Conservation (phyloP, 2,329 filamentous ascomycete species). For the Onygena corvina region DNA sequence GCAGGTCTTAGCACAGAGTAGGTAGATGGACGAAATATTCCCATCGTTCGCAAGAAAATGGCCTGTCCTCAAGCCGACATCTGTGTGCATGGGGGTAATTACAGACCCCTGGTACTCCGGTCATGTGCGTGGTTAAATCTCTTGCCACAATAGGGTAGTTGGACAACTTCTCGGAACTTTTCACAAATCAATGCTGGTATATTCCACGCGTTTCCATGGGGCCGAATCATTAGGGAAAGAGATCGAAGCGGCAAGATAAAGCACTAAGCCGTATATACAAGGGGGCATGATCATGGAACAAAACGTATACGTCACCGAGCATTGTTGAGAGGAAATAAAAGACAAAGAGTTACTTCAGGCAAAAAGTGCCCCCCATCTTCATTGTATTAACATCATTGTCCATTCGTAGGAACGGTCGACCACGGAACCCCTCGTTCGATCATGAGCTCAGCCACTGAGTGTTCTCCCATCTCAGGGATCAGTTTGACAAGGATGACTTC, state of each 20-base stretch:
- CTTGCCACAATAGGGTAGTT: slow-evolving; percentile 4
- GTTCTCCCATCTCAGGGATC: slow-evolving; percentile 70
- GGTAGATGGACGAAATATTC: background rate
- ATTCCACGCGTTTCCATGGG: background rate
- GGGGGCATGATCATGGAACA: background rate
- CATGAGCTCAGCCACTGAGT: slow-evolving; percentile 58
- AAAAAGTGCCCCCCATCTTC: background rate
- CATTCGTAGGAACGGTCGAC: background rate
- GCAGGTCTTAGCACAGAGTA: background rate
- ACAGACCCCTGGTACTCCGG: background rate
- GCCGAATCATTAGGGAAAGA: background rate
- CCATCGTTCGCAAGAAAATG: slow-evolving; percentile 2
- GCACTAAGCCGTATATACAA: slow-evolving; percentile 1
- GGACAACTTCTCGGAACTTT: background rate
- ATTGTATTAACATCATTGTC: background rate
- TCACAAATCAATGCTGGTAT: background rate
- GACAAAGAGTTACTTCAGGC: background rate
- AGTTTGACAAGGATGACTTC: slow-evolving; percentile 72
- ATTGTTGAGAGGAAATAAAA: background rate
- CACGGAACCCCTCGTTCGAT: slow-evolving; percentile 49
- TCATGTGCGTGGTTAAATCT: background rate
- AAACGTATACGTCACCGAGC: slow-evolving; percentile 1
- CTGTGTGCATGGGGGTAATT: slow-evolving; percentile 2
- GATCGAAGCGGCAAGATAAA: slow-evolving; percentile 1
- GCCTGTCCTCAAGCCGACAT: slow-evolving; percentile 2